These are phyloP conservation scores for Fulvia fulva DNA, from an alignment of 2,329 filamentous ascomycete species.

Conservation along the genomic window DNA sequence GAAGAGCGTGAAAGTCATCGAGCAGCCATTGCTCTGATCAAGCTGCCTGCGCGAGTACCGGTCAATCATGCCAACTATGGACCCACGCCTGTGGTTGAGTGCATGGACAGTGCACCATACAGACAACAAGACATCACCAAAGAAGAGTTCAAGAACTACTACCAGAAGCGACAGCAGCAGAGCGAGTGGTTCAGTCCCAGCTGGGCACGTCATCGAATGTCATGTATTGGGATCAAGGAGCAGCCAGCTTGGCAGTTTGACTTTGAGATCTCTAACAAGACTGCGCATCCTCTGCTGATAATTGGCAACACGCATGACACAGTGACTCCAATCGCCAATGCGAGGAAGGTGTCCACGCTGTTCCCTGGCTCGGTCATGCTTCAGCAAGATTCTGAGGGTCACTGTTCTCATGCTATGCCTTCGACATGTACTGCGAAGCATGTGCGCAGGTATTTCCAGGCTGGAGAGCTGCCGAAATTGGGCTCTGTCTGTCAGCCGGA, in stretches of 20 bases:
- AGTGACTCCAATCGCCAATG: conserved; percentile 30
- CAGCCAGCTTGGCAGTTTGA: conserved; percentile 4
- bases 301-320: conserved; percentile 34
- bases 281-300: conserved; percentile 29
- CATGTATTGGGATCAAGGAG: conserved; percentile 6
- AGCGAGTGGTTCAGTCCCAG: conserved; percentile 10
- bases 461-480: conserved; percentile 26
- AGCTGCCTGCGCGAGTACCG: conserved; percentile 40
- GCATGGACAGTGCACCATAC: conserved; percentile 8
- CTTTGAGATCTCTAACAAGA: conserved; percentile 18
- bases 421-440: conserved; percentile 26
- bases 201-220: conserved; percentile 12
- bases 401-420: conserved; percentile 15
- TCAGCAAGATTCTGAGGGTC: conserved; percentile 31
- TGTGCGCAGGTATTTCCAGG: conserved; percentile 32
- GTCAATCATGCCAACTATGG: conserved; percentile 36
- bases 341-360: conserved; percentile 32
- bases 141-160: conserved; percentile 7
- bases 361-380: conserved; percentile 28
- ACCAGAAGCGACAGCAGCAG: conserved; percentile 2
- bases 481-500: conserved; percentile 7
- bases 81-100: conserved; percentile 10
- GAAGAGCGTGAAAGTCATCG: conserved; percentile 23
- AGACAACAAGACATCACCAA: not conserved
- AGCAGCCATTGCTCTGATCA: conserved; percentile 41